phyloP scores from a whole-genome alignment of 2,329 filamentous ascomycete species.

The Lachnellula subtilissima region DNA sequence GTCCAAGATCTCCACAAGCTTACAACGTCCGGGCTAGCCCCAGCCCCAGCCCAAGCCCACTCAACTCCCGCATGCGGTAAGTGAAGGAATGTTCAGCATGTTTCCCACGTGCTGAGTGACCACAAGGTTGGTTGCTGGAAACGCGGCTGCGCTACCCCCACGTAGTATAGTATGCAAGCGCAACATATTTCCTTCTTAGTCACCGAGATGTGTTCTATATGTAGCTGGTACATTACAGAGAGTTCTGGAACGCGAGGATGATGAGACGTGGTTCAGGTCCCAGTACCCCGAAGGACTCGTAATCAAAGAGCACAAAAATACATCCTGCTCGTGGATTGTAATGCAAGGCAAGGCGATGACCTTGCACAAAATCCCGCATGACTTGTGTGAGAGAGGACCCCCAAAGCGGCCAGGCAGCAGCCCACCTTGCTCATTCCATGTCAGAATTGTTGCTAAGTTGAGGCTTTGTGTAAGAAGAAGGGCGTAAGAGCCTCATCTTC shows the following conservation, averaged over 20 bases:
- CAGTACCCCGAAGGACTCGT: not conserved
- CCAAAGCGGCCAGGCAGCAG: not conserved
- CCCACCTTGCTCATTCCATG: not conserved
- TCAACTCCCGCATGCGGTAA: not conserved
- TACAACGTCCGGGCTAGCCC: not conserved
- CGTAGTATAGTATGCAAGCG: not conserved
- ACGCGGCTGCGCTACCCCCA: not conserved
- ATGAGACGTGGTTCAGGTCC: not conserved
- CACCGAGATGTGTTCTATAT: not conserved
- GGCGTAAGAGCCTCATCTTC: not conserved
- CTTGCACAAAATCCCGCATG: not conserved
- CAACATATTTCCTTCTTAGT: not conserved
- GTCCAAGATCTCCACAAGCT: not conserved
- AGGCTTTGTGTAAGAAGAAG: not conserved
- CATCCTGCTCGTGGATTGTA: not conserved
- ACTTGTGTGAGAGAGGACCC: not conserved
- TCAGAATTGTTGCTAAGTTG: not conserved
- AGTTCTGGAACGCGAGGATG: not conserved
- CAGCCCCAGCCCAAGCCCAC: not conserved
- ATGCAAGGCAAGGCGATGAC: not conserved
- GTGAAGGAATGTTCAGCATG: not conserved
- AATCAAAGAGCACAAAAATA: not conserved
- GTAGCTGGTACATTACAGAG: not conserved
- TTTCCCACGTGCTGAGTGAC: not conserved
- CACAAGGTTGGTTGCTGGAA: not conserved